Evolutionary conservation across 1,139 yeast species (phyloP), one percentile per base, ranked within the genome.

Genomic region (Cylindricascospora bacillispora): DNA sequence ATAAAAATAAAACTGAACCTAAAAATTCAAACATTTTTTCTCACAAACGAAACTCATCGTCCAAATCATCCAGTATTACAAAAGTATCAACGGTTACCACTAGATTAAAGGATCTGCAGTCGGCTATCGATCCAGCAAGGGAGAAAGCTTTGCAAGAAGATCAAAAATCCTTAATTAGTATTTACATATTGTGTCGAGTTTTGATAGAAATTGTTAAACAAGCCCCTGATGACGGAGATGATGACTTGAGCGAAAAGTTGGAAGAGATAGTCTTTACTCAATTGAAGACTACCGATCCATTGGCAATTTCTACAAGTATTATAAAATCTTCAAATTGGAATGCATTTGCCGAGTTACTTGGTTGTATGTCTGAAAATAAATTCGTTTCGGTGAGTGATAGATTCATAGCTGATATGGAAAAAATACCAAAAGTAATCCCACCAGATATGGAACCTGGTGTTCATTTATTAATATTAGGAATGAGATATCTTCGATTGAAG

Each of bases 191-290:
- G n/a, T 89, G 97, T 55, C 67, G 98, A 28, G 97, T 86, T 1
- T 64, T 92, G 33, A 82, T 86, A 36, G 98, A 89, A 49, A 85
- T 89, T 18, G 94, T 89, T 11, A 77, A 77, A 41, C 97, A 89
- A 51, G 75, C 93, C 0, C 76, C 93, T 3, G 76, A 73, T 12
- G 66, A 70, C 0, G 65, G 79, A 41, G 93, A 86, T 7, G 83
- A 75, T 29, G 93, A 82, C 37, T 61, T 89, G 28, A 81, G 83
- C 15, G 82, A 74, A 32, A 82, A 81, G 47, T 61, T 92, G 16
- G 97, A 89, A 52, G 97, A 89, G 44, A 86, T 86, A 34, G 93
- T 89, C 20, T 92, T 85, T 57, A 78, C 83, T 13, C 97, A 92
- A 53, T 60, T 92, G 35, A 73, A 81, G 43, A 73, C 86, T 1